phyloP scores from a whole-genome alignment of 1,139 yeast genomes.

The Spencermartinsiella ligniputridi region DNA sequence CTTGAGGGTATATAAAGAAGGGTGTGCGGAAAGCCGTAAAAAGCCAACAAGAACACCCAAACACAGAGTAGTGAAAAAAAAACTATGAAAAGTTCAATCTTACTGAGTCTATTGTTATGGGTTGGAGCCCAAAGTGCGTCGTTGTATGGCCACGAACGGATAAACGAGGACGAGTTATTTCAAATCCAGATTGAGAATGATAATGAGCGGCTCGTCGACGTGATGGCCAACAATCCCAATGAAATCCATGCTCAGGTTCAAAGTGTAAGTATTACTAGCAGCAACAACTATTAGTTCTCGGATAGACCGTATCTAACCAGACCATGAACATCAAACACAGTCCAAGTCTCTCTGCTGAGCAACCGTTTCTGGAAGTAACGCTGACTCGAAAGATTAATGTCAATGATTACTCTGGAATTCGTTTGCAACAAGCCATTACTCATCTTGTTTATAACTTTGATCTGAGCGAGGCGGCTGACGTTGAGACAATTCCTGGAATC shows the following conservation, averaged over 20 bases:
- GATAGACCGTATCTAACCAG: neutral
- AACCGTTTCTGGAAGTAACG: neutral
- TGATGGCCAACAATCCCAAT: neutral
- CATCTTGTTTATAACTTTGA: slow-evolving; percentile 20
- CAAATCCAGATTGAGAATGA: neutral
- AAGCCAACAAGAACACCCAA: too few species aligned
- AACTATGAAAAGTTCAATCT: neutral
- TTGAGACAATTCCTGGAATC: slow-evolving; percentile 19
- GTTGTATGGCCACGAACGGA: neutral
- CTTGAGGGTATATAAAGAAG: neutral
- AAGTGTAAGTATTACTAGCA: neutral
- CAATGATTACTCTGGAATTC: slow-evolving; percentile 6
- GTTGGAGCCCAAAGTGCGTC: neutral
- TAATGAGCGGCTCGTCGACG: too few species aligned
- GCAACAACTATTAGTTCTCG: neutral
- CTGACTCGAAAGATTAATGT: slow-evolving; percentile 4
- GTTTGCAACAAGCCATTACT: slow-evolving; percentile 17
- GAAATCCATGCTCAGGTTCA: neutral
- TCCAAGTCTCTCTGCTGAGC: neutral
- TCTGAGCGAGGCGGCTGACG: slow-evolving; percentile 12
- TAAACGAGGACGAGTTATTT: neutral
- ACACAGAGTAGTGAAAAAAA: too few species aligned
- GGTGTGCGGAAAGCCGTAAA: neutral
- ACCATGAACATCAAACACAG: neutral
- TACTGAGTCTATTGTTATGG: neutral